Percentiles rank a stretch among this genome's conserved stretches.
phyloP scores from a whole-genome alignment of 2,329 filamentous ascomycete species.

The Achaetomium macrosporum region DNA sequence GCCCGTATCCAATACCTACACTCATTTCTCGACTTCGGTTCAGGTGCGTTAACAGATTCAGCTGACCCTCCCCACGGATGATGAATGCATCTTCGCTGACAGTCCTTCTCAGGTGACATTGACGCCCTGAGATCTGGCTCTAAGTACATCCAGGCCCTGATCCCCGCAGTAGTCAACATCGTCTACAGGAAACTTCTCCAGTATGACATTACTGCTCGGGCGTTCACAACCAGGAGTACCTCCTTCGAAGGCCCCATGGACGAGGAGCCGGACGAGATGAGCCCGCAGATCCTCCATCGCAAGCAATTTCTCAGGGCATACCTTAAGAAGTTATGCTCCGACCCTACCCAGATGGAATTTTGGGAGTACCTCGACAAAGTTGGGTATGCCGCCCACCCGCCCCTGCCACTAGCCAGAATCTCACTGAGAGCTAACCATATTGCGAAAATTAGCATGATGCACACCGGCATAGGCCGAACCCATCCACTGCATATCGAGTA shows the following conservation, averaged over 20 bases:
- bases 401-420: background rate
- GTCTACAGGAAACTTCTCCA: slow-evolving; percentile 76
- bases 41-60: slow-evolving; percentile 45
- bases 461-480: slow-evolving; percentile 66
- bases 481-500: slow-evolving; percentile 75
- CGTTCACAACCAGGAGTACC: slow-evolving; percentile 59
- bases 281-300: slow-evolving; percentile 67
- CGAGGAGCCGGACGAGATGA: slow-evolving; percentile 57
- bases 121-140: slow-evolving; percentile 62
- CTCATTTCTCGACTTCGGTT: slow-evolving; percentile 69
- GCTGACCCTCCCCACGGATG: no score
- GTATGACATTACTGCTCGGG: slow-evolving; percentile 76
- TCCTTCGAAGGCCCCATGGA: slow-evolving; percentile 64
- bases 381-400: slow-evolving; percentile 37
- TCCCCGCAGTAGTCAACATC: slow-evolving; percentile 77
- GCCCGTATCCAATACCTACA: slow-evolving; percentile 66
- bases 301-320: slow-evolving; percentile 77
- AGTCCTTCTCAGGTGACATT: slow-evolving; percentile 54
- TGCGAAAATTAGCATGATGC: slow-evolving; percentile 57
- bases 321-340: slow-evolving; percentile 66
- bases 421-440: background rate
- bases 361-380: slow-evolving; percentile 84
- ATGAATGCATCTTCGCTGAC: background rate
- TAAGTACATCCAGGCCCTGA: slow-evolving; percentile 76
- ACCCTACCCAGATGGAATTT: slow-evolving; percentile 69